phyloP scores from a whole-genome alignment of 176 grass and related monocot genomes.

The Secale cereale region DNA sequence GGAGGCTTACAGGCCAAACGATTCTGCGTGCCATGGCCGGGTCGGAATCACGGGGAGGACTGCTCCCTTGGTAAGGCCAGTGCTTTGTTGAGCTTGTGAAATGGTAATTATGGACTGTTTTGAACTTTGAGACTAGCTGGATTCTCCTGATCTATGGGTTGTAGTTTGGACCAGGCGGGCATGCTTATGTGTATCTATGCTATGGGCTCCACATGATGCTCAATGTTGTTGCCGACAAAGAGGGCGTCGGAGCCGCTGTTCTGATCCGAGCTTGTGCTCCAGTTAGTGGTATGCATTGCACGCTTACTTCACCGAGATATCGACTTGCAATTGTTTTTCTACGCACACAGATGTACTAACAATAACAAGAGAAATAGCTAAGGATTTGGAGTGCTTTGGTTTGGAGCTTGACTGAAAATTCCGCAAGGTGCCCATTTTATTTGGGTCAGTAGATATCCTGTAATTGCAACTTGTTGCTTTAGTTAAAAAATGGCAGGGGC shows the following conservation, averaged over 20 bases:
- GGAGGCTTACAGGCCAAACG: conserved; percentile 82
- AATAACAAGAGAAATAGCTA: not conserved
- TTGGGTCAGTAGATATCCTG: not conserved
- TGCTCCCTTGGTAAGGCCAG: conserved; percentile 56
- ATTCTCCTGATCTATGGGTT: not conserved
- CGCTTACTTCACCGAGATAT: not conserved
- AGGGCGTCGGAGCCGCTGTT: conserved; percentile 80
- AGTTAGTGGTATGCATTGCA: conserved; percentile 46
- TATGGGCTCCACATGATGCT: conserved; percentile 98
- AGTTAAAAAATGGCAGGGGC: not conserved
- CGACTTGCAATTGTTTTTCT: not conserved
- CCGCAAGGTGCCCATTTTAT: not conserved
- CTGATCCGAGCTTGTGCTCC: conserved; percentile 87
- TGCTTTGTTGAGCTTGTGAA: not conserved
- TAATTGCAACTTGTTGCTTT: not conserved
- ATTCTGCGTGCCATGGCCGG: conserved; percentile 84
- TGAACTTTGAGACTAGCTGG: not conserved
- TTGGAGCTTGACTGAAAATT: not conserved
- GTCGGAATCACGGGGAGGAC: conserved; percentile 75
- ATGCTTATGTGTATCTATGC: conserved; percentile 88
- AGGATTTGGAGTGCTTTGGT: not conserved
- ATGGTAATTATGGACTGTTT: not conserved
- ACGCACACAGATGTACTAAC: not conserved
- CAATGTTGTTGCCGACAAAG: conserved; percentile 80
- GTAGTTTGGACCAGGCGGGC: conserved; percentile 91